Percentiles rank a stretch among this genome's conserved stretches.
These are phyloP conservation scores for Penicillium sp. DNA, from an alignment of 2,329 filamentous ascomycete species.

Conservation along the genomic window DNA sequence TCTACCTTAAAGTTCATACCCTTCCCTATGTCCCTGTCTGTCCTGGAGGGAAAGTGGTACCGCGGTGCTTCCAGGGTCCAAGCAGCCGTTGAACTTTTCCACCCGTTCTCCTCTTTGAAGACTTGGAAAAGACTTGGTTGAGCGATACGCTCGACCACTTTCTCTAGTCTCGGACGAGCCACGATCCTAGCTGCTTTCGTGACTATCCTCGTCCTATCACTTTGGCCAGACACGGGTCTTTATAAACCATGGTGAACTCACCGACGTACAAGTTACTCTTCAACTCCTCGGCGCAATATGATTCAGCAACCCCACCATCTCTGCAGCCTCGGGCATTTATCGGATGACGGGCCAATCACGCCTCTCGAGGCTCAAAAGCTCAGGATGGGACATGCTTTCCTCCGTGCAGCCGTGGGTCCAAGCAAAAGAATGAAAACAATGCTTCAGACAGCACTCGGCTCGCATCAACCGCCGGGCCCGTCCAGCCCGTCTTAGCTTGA, in stretches of 20 bases:
- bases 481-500: neutral
- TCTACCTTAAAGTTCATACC: neutral
- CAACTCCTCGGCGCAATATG: conserved; percentile 2
- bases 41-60: neutral
- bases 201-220: neutral
- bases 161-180: neutral
- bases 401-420: neutral
- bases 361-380: neutral
- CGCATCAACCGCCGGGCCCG: neutral
- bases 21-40: neutral
- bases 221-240: neutral
- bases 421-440: neutral
- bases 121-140: neutral
- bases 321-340: conserved; percentile 29
- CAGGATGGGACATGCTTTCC: neutral
- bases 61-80: neutral
- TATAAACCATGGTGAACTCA: neutral
- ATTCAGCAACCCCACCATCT: conserved; percentile 2
- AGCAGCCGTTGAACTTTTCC: neutral
- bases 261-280: neutral
- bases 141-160: neutral
- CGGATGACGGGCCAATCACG: conserved; percentile 30
- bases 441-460: neutral
- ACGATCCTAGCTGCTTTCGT: neutral
- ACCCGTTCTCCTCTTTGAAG: neutral